Evolutionary conservation across 176 grass and related monocot species (phyloP).

Genomic region (Aegilops sharonensis): DNA sequence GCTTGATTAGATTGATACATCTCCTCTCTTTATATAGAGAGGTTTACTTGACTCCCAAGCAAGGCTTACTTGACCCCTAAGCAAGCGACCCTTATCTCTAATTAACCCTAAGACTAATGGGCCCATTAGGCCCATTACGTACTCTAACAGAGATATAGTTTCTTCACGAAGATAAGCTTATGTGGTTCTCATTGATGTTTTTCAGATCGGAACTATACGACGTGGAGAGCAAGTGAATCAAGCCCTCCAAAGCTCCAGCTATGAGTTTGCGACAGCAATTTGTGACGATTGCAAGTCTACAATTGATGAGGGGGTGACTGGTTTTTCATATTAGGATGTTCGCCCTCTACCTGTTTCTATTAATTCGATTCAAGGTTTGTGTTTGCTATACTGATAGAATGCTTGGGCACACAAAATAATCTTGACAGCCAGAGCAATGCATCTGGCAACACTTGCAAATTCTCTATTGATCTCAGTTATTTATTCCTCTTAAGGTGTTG

Average conservation of each 20-base stretch:
- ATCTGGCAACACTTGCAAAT: not conserved
- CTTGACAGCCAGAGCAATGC: slow-evolving; percentile 3
- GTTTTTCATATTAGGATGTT: slow-evolving; percentile 6
- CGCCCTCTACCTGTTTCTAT: slow-evolving; percentile 21
- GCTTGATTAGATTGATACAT: too few relatives aligned
- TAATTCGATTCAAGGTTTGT: slow-evolving; percentile 1
- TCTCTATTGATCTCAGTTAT: not conserved
- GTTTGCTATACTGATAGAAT: slow-evolving; percentile 5
- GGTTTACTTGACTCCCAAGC: too few relatives aligned
- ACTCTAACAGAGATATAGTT: not conserved
- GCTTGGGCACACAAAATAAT: slow-evolving; percentile 34
- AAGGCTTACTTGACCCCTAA: too few relatives aligned
- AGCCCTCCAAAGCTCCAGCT: not conserved
- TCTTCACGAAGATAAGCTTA: slow-evolving; percentile 16
- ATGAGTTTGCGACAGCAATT: not conserved
- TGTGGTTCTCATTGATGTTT: slow-evolving; percentile 9
- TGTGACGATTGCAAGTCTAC: not conserved
- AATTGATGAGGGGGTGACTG: slow-evolving; percentile 2
- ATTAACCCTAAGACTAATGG: too few relatives aligned
- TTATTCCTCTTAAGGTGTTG: not conserved
- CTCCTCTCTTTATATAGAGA: too few relatives aligned
- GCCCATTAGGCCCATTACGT: too few relatives aligned
- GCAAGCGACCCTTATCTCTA: too few relatives aligned
- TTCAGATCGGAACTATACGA: slow-evolving; percentile 64
- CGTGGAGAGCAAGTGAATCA: slow-evolving; percentile 50